phyloP scores from a whole-genome alignment of 192 early-diverging fungal species.

The Funneliformis geosporum region DNA sequence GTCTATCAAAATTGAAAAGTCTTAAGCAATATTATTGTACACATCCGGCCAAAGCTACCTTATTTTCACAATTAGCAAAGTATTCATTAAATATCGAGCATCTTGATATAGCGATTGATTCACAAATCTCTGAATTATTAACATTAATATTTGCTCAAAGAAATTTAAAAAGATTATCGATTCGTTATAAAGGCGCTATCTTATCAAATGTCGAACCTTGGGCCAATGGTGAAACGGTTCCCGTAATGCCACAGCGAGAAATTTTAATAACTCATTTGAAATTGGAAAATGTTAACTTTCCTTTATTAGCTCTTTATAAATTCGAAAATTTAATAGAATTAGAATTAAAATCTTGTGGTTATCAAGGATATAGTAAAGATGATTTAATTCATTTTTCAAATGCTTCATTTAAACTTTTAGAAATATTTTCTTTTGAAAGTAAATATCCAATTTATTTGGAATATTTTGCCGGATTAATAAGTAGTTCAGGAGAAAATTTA shows the following conservation, averaged over 20 bases:
- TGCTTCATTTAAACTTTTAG: neutral
- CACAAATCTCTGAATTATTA: neutral
- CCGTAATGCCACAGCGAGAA: neutral
- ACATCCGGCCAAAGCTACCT: neutral
- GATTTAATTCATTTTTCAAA: neutral
- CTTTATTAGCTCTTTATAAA: neutral
- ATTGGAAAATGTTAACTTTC: neutral
- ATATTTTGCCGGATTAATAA: neutral
- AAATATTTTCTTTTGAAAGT: neutral
- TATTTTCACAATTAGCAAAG: neutral
- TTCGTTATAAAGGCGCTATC: neutral
- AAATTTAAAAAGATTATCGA: neutral
- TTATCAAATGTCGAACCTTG: no score
- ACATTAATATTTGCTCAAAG: neutral
- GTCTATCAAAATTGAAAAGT: neutral
- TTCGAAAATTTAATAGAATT: neutral
- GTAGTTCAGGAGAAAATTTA: neutral
- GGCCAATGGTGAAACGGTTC: neutral
- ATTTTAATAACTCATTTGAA: neutral
- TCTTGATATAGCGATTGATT: neutral
- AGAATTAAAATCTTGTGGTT: neutral
- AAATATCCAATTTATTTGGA: neutral
- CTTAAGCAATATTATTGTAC: neutral
- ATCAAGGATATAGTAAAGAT: neutral
- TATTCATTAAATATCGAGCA: neutral